Conservation (phyloP, 192 early-diverging fungal species). For the Coemansia asiatica region DNA sequence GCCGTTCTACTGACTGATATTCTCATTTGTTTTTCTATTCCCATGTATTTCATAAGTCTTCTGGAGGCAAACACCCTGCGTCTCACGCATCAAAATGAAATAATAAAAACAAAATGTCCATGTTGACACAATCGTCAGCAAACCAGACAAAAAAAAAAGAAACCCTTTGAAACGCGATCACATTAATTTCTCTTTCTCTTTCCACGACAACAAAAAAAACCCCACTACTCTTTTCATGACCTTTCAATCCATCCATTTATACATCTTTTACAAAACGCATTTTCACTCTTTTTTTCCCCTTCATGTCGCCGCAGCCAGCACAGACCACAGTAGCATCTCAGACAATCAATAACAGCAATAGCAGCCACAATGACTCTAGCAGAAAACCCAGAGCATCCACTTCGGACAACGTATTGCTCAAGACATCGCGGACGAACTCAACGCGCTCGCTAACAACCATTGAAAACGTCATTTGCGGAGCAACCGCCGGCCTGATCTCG, state of each 20-base stretch:
- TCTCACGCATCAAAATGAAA: neutral
- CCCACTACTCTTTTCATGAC: slow-evolving; percentile 5
- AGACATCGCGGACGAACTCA: slow-evolving; percentile 21
- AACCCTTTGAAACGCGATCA: neutral
- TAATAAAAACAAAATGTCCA: neutral
- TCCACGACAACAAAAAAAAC: too few species aligned
- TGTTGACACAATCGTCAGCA: slow-evolving; percentile 4
- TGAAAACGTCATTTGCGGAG: slow-evolving; percentile 48
- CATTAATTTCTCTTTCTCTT: neutral
- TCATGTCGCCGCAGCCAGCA: neutral
- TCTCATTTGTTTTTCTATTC: too few species aligned
- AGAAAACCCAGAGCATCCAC: neutral
- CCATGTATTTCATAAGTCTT: too few species aligned
- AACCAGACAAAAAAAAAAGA: too few species aligned
- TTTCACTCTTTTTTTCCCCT: too few species aligned
- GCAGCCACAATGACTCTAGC: neutral
- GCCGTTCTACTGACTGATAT: too few species aligned
- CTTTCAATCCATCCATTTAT: too few species aligned
- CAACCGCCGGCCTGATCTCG: slow-evolving; percentile 47
- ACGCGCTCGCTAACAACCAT: slow-evolving; percentile 25
- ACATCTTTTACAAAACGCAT: neutral
- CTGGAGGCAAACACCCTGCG: neutral
- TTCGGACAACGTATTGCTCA: slow-evolving; percentile 24
- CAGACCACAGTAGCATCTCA: neutral
- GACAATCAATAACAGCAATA: neutral